Evolutionary conservation across 192 early-diverging fungal species (phyloP).

Genomic region (Podila clonocystis): DNA sequence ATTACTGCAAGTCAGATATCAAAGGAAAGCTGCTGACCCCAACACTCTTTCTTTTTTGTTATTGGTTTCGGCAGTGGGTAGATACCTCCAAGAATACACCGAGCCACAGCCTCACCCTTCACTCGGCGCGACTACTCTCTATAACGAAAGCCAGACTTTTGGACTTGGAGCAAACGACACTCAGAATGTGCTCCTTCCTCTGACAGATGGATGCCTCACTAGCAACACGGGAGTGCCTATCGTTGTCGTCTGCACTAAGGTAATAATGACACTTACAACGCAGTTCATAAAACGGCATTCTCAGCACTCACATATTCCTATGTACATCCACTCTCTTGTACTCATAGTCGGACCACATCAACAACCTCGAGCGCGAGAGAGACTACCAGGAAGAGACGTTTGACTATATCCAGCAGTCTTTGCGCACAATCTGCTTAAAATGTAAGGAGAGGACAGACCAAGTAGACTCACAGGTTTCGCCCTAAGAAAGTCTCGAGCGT

Average conservation of each 20-base stretch:
- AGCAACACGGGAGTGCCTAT: constrained; percentile 90
- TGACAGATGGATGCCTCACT: constrained; percentile 84
- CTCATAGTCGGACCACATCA: constrained; percentile 73
- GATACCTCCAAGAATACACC: constrained; percentile 75
- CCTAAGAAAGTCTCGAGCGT: background rate
- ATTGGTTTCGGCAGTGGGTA: constrained; percentile 62
- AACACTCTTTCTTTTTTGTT: background rate
- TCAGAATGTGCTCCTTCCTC: constrained; percentile 71
- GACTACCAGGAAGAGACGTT: constrained; percentile 93
- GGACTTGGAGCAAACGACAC: constrained; percentile 40
- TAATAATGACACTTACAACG: constrained; percentile 6
- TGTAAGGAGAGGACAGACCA: constrained; percentile 60
- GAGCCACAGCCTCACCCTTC: constrained; percentile 62
- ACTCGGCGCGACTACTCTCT: constrained; percentile 31
- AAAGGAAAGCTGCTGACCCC: background rate
- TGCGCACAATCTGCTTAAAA: constrained; percentile 91
- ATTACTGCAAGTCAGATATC: background rate
- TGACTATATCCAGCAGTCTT: constrained; percentile 94
- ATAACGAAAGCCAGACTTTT: constrained; percentile 37
- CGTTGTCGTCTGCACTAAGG: constrained; percentile 91
- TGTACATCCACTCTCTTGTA: background rate
- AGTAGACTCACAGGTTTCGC: background rate
- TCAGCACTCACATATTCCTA: background rate
- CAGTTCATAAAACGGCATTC: background rate
- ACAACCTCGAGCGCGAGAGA: constrained; percentile 78